A percentile compares a stretch with the other conserved stretches of the same genome.
These are phyloP conservation scores for Cardiospermum halicacabum DNA, from an alignment of 345 rosid species.

Conservation along the genomic window DNA sequence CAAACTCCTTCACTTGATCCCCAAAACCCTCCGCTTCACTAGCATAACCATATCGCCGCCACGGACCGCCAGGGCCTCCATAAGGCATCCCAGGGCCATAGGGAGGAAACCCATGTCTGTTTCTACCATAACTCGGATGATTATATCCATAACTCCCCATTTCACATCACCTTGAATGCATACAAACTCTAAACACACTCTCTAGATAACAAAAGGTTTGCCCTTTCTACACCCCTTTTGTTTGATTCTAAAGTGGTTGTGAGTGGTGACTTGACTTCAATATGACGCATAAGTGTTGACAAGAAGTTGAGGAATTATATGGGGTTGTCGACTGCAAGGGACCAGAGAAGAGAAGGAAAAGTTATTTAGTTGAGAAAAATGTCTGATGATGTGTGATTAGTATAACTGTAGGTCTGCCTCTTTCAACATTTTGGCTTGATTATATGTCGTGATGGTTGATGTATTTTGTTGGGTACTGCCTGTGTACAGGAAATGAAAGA, in stretches of 20 bases:
- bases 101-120: background rate
- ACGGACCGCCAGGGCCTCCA: background rate
- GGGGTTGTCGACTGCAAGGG: background rate
- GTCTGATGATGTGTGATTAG: no score
- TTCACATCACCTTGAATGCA: background rate
- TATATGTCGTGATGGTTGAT: no score
- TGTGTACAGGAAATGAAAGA: no score
- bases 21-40: conserved; percentile 23
- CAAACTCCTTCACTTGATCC: conserved; percentile 46
- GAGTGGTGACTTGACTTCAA: conserved; percentile 2
- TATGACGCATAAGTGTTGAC: background rate
- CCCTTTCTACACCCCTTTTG: no score
- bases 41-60: background rate
- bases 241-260: no score
- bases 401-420: no score
- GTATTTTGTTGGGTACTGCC: no score
- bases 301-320: background rate
- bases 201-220: background rate
- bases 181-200: background rate
- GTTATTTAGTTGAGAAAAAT: background rate
- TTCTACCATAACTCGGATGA: background rate
- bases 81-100: background rate
- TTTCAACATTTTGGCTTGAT: no score
- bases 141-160: conserved; percentile 3
- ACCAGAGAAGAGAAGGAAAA: background rate